Conservation (phyloP, 1,284 basidiomycete genomes). For the Ceratobasidium papillatum region DNA sequence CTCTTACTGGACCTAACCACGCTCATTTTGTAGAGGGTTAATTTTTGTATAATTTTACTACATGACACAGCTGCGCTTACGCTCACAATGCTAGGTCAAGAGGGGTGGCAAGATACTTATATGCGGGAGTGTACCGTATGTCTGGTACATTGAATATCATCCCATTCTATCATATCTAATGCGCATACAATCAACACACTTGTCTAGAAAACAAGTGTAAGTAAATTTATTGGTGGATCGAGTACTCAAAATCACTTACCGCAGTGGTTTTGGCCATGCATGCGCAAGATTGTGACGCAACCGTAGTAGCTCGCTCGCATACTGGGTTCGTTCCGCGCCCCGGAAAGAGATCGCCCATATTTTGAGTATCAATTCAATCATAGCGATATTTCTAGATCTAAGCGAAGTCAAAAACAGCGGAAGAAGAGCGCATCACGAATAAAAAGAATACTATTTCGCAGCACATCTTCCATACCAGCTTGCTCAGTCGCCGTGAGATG, state of each 20-base stretch:
- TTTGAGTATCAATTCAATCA: slow-evolving; percentile 1
- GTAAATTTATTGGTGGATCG: too few relatives aligned
- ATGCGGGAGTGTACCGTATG: too few relatives aligned
- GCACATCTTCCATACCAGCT: slow-evolving; percentile 1
- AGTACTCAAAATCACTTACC: not conserved
- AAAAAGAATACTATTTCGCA: not conserved
- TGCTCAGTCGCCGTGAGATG: not conserved
- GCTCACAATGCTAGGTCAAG: too few relatives aligned
- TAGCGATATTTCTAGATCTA: slow-evolving; percentile 1
- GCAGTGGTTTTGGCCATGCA: slow-evolving; percentile 12
- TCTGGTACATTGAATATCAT: too few relatives aligned
- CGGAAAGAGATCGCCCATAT: not conserved
- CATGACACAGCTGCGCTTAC: too few relatives aligned
- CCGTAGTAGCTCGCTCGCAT: not conserved
- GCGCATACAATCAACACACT: too few relatives aligned
- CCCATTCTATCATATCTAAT: too few relatives aligned
- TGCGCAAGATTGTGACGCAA: slow-evolving; percentile 7
- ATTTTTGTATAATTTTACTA: too few relatives aligned
- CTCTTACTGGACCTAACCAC: too few relatives aligned
- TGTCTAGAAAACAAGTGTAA: too few relatives aligned
- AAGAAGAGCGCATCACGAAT: slow-evolving; percentile 2
- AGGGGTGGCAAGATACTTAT: too few relatives aligned
- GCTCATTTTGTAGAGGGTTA: too few relatives aligned
- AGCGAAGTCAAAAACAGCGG: slow-evolving; percentile 16
- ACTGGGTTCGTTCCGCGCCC: not conserved